A percentile compares a stretch with the other conserved stretches of the same genome.
Evolutionary conservation across 805 yeast genomes (phyloP).

Genomic region (Candida krabiensis): DNA sequence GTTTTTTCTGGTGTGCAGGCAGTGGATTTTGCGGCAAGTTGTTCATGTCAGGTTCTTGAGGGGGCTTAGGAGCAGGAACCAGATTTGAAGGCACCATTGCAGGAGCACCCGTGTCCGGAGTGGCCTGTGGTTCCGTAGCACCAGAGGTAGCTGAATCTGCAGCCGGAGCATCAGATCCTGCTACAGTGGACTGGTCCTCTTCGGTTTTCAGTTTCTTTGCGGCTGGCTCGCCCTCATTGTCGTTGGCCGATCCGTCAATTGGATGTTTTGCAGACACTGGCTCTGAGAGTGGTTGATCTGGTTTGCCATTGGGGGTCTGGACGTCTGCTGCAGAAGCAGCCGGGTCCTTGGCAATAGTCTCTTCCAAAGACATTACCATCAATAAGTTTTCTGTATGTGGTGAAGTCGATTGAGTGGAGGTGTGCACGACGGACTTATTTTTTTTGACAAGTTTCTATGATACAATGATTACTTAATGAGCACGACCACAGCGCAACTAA

Average conservation of each 20-base stretch:
- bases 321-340: slow-evolving; percentile 14
- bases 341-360: slow-evolving; percentile 19
- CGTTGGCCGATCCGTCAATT: slow-evolving; percentile 8
- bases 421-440: too few relatives aligned
- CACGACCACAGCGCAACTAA: too few relatives aligned
- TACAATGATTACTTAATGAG: neutral
- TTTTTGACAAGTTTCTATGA: slow-evolving; percentile 4
- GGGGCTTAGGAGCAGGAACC: slow-evolving; percentile 75
- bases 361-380: slow-evolving; percentile 31
- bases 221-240: slow-evolving; percentile 10
- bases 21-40: slow-evolving; percentile 66
- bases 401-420: too few relatives aligned
- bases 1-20: slow-evolving; percentile 82
- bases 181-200: slow-evolving; percentile 2
- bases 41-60: slow-evolving; percentile 69
- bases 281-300: slow-evolving; percentile 8
- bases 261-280: slow-evolving; percentile 10
- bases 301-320: slow-evolving; percentile 12
- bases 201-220: slow-evolving; percentile 13
- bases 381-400: slow-evolving; percentile 4
- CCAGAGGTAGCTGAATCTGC: neutral
- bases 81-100: slow-evolving; percentile 29
- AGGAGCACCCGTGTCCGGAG: slow-evolving; percentile 21
- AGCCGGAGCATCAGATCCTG: slow-evolving; percentile 3
- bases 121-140: slow-evolving; percentile 2